phyloP scores from a whole-genome alignment of 164 flowering plant species.

The Sedum album region DNA sequence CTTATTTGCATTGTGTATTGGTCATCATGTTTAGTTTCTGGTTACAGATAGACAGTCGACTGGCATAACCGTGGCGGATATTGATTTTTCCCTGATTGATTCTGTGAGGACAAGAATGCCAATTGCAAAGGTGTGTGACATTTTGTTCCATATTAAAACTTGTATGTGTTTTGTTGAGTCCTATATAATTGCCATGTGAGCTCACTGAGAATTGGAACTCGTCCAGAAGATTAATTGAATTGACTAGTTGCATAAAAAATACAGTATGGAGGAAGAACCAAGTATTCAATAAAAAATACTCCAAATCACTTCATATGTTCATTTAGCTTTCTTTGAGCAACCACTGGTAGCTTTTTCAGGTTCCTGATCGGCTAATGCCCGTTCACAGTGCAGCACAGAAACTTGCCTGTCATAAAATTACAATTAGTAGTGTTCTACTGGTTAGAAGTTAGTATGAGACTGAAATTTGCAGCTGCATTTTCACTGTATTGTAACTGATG shows the following conservation, averaged over 20 bases:
- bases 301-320: too few relatives aligned
- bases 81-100: conserved; percentile 61
- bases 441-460: background rate
- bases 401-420: background rate
- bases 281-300: too few relatives aligned
- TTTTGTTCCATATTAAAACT: background rate
- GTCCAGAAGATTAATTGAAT: background rate
- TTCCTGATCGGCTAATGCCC: too few relatives aligned
- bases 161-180: background rate
- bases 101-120: conserved; percentile 81
- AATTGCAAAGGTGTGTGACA: conserved; percentile 45
- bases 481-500: background rate
- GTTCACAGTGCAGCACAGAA: too few relatives aligned
- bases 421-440: background rate
- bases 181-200: background rate
- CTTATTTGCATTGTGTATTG: background rate
- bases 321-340: too few relatives aligned
- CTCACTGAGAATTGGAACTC: too few relatives aligned
- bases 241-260: too few relatives aligned
- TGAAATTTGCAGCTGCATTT: background rate
- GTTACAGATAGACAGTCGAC: conserved; percentile 65
- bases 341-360: too few relatives aligned
- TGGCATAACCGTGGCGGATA: conserved; percentile 75
- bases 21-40: conserved; percentile 8
- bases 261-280: too few relatives aligned